These are phyloP conservation scores for Yamadazyma trypodendri DNA, from an alignment of 1,139 yeast genomes.

Conservation along the genomic window DNA sequence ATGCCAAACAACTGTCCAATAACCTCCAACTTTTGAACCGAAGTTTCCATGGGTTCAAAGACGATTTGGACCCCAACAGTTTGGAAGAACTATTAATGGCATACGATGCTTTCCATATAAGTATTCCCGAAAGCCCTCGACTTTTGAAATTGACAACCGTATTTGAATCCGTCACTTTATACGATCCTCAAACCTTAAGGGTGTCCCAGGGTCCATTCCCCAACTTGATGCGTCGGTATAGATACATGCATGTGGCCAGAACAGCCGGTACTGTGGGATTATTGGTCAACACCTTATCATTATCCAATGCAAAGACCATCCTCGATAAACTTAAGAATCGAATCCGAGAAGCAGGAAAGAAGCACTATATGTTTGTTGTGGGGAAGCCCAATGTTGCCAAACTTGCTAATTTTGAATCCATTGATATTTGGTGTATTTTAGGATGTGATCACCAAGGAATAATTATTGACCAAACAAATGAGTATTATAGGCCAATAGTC, in stretches of 20 bases:
- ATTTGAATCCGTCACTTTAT: slow-evolving; percentile 52
- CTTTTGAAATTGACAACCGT: slow-evolving; percentile 72
- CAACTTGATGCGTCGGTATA: slow-evolving; percentile 77
- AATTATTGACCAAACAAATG: slow-evolving; percentile 70
- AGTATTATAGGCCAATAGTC: slow-evolving; percentile 85
- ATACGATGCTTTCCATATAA: slow-evolving; percentile 65
- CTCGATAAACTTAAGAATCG: slow-evolving; percentile 59
- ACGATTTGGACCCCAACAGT: slow-evolving; percentile 20
- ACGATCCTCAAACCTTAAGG: slow-evolving; percentile 35
- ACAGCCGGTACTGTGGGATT: slow-evolving; percentile 91
- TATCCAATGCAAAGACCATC: slow-evolving; percentile 65
- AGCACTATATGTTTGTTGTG: slow-evolving; percentile 89
- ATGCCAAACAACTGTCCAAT: slow-evolving; percentile 16
- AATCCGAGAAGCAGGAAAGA: slow-evolving; percentile 77
- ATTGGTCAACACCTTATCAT: slow-evolving; percentile 82
- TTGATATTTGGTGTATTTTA: slow-evolving; percentile 89
- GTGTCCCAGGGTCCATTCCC: slow-evolving; percentile 63
- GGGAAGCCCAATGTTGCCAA: slow-evolving; percentile 99
- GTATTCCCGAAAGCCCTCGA: slow-evolving; percentile 76
- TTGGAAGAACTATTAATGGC: slow-evolving; percentile 26
- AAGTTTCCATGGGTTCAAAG: slow-evolving; percentile 20
- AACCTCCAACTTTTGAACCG: slow-evolving; percentile 23
- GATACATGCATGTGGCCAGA: slow-evolving; percentile 83
- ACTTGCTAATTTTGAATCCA: slow-evolving; percentile 87
- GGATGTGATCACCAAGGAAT: slow-evolving; percentile 97